Evolutionary conservation across 352 stramenopile species (phyloP), one percentile per base, ranked within the genome.

Genomic region (Peronosclerospora sorghi): DNA sequence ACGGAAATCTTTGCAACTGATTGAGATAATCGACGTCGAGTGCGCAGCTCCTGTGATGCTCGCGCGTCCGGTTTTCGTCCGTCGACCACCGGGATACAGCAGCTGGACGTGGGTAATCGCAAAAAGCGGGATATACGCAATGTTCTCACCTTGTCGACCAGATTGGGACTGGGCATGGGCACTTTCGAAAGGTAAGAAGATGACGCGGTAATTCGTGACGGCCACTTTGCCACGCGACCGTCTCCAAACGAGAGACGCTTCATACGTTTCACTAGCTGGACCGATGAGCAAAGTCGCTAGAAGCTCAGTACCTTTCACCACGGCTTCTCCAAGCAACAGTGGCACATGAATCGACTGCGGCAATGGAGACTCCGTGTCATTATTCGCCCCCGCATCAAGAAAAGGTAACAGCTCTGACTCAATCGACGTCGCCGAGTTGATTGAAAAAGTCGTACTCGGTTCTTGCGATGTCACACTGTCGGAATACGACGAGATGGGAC

Each of bases 1-100:
- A 2, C 79, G 70, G 3, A 86, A 62, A 47, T 92, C 79, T 41
- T 92, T 92, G 59, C 76, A 92, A n/a, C 51, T 68, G 14, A 92
- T 62, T 2, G 66, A 56, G 7, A 92, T 53, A 18, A 82, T 65
- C 1, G 66, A 75, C 17, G 56, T 57, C 32, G 53, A 62, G 3
- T 56, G 43, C 13, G 71, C 46, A 51, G 72, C 62, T 0, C 67
- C 61, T n/a, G 62, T 62, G 41, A 67, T 73, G 36, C 75, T 72
- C 8, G 60, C 65, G 10, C 68, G 61, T 15, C 68, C 69, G 32
- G 69, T 64, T 38, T 78, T 77, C 9, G 71, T 63, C 17, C 71
- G 55, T 1, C 73, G 68, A 8, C 76, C 76, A 30, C 63, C 59
- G 21, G 71, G 62, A 59, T 77, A 81, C 13, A 85, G 46, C 1